Evolutionary conservation across 768 basidiomycete species (phyloP), one percentile per base, ranked within the genome.

Genomic region (Boletus huronensis): DNA sequence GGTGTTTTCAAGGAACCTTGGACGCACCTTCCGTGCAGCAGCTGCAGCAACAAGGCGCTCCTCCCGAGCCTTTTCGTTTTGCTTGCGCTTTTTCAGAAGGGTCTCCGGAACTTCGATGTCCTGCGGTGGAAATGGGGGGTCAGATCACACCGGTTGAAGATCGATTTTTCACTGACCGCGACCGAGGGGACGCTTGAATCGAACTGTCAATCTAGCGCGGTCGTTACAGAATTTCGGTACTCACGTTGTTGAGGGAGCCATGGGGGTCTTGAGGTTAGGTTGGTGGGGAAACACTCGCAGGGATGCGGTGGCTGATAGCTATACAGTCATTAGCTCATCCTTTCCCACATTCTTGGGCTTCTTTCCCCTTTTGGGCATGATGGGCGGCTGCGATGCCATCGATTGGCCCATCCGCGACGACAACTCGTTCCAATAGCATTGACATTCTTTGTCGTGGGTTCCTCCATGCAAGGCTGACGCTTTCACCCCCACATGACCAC

Each of bases 41-140:
- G 77, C 72, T 23, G 90, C 91, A 57, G 90, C 89, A 62, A 79
- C 84, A 62, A 96, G 80, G 66, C 90, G 92, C 70, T 96, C 93
- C 79, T 95, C 93, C 68, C 93, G 82, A 60, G 88, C 89, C 81
- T 95, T 95, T 81, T 96, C 93, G 70, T 87, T 95, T 79, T 93
- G 90, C 80, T 95, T 94, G 79, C 95, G 87, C 82, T 96, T 98
- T 85, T 97, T 98, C 80, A 98, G 92, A 80, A 98, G 87, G 71
- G 95, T 98, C 87, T 97, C 95, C 74, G 95, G 95, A 78, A 96
- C 95, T 84, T 95, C 90, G 73, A 97, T 86, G 70, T 86, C 84
- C 90, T 93, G 66, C 58, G 57, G 47, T 26, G 21, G 21, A 38
- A 23, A 31, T 38, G 17, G 39, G 0, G 23, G 23, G 52, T 68